Base-by-base conservation (phyloP, 176 grass and related monocot species). In the Carex myosuroides region DNA sequence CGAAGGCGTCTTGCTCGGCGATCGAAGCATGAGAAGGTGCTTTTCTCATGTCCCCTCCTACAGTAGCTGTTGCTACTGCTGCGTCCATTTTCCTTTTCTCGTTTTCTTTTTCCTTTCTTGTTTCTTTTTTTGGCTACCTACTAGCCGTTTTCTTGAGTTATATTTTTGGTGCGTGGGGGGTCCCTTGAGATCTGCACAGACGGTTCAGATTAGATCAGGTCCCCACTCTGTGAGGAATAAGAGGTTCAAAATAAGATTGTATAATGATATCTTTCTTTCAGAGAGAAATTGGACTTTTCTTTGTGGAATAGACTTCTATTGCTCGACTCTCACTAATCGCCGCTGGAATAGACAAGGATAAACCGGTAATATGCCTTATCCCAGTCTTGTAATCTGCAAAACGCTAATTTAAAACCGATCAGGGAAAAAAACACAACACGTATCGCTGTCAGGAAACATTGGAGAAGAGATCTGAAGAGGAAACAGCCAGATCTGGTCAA, bases 1-100 rank as follows among this genome's bases (percentile, higher is more conserved):
- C 88, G 77, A 94, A 94, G 75, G 92, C 94, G 46, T 92, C 94
- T 8, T 90, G 12, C 75, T 97, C 94, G 62, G 79, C 16, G 35
- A 94, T 62, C 8, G 94, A 92, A 59, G 90, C 64, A 75, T 89
- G 88, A 29, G 94, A 91, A n/a, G 87, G 81, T 64, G 65, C 81
- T 86, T 67, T 97, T 17, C 70, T 65, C 89, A 92, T 89, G 62
- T 59, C 84, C 16, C 84, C 82, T 53, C 54, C 58, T 70, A 53
- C 30, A 54, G 85, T 22, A 42, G 62, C 69, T 21, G 64, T 66
- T 74, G 63, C 84, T 76, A 60, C 18, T 74, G 84, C 55, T 64
- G 85, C 64, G 73, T 94, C 92, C 92, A 92, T 92, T 79, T 81
- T 21, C 64, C 60, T 30, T 55, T 9, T 26, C 83, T 42, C 58